A percentile compares a stretch with the other conserved stretches of the same genome.
phyloP scores from a whole-genome alignment of 768 basidiomycete species.

The Mycena galericulata region DNA sequence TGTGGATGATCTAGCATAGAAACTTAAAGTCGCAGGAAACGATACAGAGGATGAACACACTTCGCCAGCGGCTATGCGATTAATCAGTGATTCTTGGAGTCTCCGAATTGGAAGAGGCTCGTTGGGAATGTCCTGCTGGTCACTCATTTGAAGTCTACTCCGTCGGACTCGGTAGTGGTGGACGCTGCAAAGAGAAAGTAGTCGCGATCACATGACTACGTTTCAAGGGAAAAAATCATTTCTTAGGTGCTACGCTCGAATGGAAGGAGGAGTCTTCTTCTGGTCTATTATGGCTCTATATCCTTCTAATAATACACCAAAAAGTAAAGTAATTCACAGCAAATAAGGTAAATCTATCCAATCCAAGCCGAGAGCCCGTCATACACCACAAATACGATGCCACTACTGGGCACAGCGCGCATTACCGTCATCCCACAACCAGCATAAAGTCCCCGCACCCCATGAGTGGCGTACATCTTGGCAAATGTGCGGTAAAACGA shows the following conservation, averaged over 20 bases:
- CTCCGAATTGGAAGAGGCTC: constrained; percentile 78
- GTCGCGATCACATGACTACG: constrained; percentile 17
- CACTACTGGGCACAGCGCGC: constrained; percentile 88
- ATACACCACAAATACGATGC: constrained; percentile 93
- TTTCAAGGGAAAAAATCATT: neutral
- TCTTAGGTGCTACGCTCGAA: neutral
- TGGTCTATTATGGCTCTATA: constrained; percentile 3
- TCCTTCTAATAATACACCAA: neutral
- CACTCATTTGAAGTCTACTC: neutral
- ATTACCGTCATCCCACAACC: constrained; percentile 93
- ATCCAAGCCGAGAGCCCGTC: constrained; percentile 72
- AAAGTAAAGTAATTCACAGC: constrained; percentile 1
- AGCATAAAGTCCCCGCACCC: constrained; percentile 88
- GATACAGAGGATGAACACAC: constrained; percentile 45
- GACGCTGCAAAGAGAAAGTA: neutral
- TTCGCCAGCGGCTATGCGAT: constrained; percentile 90
- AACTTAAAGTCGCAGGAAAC: neutral
- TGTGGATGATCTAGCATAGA: constrained; percentile 76
- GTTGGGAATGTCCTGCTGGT: neutral
- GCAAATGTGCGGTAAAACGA: constrained; percentile 69
- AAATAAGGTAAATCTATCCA: constrained; percentile 47
- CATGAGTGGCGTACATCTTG: constrained; percentile 81
- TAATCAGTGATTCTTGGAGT: constrained; percentile 87
- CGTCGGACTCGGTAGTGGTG: neutral
- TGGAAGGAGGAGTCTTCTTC: constrained; percentile 7